Evolutionary conservation across 306 rosid genomes (phyloP).

Genomic region (Senna siamea): DNA sequence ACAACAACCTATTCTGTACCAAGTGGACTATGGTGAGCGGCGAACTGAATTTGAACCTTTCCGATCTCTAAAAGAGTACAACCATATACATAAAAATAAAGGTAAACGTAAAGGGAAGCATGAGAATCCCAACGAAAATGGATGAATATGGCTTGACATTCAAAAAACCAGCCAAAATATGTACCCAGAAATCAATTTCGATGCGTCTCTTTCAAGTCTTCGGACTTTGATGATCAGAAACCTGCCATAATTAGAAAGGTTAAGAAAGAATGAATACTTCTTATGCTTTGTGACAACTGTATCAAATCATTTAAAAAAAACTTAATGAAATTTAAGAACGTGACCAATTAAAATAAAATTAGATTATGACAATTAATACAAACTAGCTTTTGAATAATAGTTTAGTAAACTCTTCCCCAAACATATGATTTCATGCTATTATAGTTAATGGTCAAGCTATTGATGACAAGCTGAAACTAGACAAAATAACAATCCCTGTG

Average conservation of each 20-base stretch:
- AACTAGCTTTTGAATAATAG: too few species aligned
- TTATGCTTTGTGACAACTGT: background rate
- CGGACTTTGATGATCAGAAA: background rate
- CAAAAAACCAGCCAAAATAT: background rate
- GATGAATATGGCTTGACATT: background rate
- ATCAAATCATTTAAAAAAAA: constrained; percentile 4
- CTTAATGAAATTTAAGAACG: background rate
- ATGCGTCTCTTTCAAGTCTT: background rate
- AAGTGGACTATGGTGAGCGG: background rate
- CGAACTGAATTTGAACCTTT: background rate
- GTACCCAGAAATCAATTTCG: background rate
- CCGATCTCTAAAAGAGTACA: background rate
- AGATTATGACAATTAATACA: too few species aligned
- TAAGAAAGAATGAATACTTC: background rate
- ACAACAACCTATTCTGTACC: background rate
- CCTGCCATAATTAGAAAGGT: background rate
- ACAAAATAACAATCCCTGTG: too few species aligned
- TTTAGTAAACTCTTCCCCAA: too few species aligned
- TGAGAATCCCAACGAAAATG: background rate
- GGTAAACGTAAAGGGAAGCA: background rate
- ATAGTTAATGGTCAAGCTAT: background rate
- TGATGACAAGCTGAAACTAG: background rate
- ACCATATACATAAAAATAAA: too few species aligned
- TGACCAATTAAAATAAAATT: background rate
- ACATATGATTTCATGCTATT: background rate